Evolutionary conservation across 2,329 filamentous ascomycete genomes (phyloP).

Genomic region (Fusarium acutatum): DNA sequence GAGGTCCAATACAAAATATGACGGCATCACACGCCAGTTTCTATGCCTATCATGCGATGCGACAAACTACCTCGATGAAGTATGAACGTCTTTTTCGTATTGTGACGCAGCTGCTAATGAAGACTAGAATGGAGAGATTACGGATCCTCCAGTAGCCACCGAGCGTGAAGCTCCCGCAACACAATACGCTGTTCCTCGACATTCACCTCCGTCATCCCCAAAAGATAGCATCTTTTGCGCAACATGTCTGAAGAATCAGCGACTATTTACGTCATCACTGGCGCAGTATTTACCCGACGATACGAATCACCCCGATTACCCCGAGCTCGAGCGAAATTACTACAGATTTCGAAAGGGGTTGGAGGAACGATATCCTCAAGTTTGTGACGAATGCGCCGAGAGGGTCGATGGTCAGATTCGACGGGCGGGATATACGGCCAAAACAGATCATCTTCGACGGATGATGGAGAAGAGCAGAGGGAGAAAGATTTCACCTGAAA

Average conservation of each 20-base stretch:
- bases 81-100: constrained; percentile 46
- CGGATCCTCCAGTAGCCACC: constrained; percentile 78
- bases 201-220: constrained; percentile 32
- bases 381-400: constrained; percentile 83
- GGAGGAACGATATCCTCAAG: constrained; percentile 86
- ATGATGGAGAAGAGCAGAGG: constrained; percentile 73
- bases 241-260: constrained; percentile 88
- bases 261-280: constrained; percentile 77
- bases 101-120: background rate
- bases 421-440: constrained; percentile 79
- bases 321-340: constrained; percentile 72
- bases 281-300: constrained; percentile 80
- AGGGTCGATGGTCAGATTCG: constrained; percentile 75
- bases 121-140: constrained; percentile 81
- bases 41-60: constrained; percentile 82
- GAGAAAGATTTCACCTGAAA: constrained; percentile 39
- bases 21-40: constrained; percentile 70
- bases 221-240: constrained; percentile 68
- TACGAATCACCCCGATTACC: constrained; percentile 72
- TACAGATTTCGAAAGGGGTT: constrained; percentile 75
- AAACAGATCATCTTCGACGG: constrained; percentile 80
- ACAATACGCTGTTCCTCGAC: constrained; percentile 58
- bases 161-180: constrained; percentile 51
- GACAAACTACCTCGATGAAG: constrained; percentile 88
- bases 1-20: constrained; percentile 68